Base-by-base conservation (phyloP, 148 eudicot species). In the Drosera capensis region DNA sequence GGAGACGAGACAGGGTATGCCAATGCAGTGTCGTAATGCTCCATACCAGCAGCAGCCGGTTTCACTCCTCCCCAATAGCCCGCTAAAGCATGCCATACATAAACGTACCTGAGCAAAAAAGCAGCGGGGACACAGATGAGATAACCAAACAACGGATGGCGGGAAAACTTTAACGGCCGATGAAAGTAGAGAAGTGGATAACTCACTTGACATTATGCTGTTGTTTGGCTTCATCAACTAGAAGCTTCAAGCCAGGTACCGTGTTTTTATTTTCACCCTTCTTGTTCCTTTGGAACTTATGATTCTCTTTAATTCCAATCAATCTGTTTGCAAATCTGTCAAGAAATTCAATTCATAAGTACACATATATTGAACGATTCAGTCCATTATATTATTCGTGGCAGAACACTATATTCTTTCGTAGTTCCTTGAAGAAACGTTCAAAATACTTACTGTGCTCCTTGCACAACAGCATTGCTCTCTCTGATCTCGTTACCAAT, bases 21-120 rank as follows among this genome's bases (percentile, higher is more conserved):
- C 54, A 88, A 49, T 14, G 90, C 68, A 34, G 79, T 59, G 45
- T 83, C 94, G 5, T 88, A 88, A 58, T 80, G 90, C 46, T 88
- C 96, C 83, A 88, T 65, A 25, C 96, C 96, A 4, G 71, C 49
- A 31, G 74, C 94, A 20, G 80, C 74, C 5, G 94, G 96, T 40
- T 80, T 77, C 30, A 88, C 96, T 28, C 96, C 94, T 7, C 94
- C 96, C 96, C 96, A 88, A 68, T 88, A 88, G 8, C 94, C 96
- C 0, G 86, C 94, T 40, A 88, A 70, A 55, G 96, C 94, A 63
- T 88, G 96, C 96, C 96, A 88, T 50, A 68, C 94, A 51, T 83
- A 88, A 25, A 82, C 86, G 51, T 56, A 67, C 75, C 96, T 86
- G 71, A 55, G 14, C 9, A 34, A n/a, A n/a, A n/a, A n/a, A n/a